These are phyloP conservation scores for Abelmoschus esculentus DNA, from an alignment of 345 rosid genomes.

Conservation along the genomic window DNA sequence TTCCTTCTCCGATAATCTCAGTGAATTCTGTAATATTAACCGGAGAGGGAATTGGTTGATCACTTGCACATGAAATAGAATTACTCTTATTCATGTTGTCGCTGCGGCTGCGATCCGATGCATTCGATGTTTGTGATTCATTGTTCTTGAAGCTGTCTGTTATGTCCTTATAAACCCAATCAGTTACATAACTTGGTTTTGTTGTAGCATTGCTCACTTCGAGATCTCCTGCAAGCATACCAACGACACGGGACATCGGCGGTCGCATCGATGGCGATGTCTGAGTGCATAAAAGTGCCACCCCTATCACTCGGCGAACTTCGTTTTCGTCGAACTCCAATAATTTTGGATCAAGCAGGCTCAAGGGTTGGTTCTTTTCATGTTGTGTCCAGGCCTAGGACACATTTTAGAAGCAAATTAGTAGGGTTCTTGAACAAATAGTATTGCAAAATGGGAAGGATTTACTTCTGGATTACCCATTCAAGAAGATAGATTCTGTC, in stretches of 20 bases:
- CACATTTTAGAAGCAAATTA: neutral
- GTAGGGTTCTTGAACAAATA: neutral
- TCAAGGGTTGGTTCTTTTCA: conserved; percentile 28
- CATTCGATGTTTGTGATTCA: neutral
- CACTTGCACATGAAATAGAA: neutral
- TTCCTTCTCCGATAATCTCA: conserved; percentile 3
- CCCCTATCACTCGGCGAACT: conserved; percentile 34
- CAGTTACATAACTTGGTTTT: conserved; percentile 50
- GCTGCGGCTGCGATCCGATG: neutral
- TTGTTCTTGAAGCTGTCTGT: neutral
- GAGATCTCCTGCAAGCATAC: conserved; percentile 41
- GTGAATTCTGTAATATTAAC: neutral
- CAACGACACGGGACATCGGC: conserved; percentile 38
- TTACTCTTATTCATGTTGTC: neutral
- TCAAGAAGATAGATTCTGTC: conserved; percentile 61
- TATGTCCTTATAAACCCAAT: conserved; percentile 42
- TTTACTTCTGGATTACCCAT: conserved; percentile 35
- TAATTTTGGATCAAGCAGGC: conserved; percentile 35
- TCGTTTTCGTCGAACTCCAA: conserved; percentile 28
- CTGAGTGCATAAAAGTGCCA: conserved; percentile 48
- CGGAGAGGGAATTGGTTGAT: neutral
- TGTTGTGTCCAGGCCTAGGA: conserved; percentile 51
- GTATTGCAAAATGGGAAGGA: neutral
- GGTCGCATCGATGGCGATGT: conserved; percentile 29
- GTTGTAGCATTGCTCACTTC: conserved; percentile 34